Evolutionary conservation across 2,329 filamentous ascomycete genomes (phyloP), one percentile per base, ranked within the genome.

Genomic region (Rosellinia necatrix): DNA sequence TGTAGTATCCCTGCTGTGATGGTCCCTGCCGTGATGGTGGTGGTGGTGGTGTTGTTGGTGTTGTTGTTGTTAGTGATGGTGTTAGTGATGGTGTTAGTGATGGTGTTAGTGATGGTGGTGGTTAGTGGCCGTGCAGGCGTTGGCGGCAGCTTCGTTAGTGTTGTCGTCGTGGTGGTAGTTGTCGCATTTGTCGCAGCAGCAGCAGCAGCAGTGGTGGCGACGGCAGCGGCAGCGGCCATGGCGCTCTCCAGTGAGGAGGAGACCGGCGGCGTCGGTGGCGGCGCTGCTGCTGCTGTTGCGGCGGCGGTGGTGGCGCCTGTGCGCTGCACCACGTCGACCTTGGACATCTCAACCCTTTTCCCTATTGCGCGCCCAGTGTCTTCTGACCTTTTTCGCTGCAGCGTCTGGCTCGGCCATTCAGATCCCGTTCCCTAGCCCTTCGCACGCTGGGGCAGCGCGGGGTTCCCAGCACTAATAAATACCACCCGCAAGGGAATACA

Each of bases 351-450:
- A 61, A 55, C 58, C 61, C 46, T 64, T 64, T 65, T 64, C 47
- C 60, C 55, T 64, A 55, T 62, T 59, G 49, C 60, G 58, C 61
- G 44, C 56, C 61, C 59, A 60, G 62, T 66, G 64, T 71, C 67
- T 65, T 69, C 66, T 69, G 67, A 69, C 66, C 67, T 60, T 52
- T 57, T 47, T 37, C 53, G 47, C 41, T 54, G 49, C 40, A 56
- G 63, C 61, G 59, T 60, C 58, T 68, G 53, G 60, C 63, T 67
- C 68, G 69, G 69, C 69, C 69, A 71, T 70, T 71, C 68, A 71
- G 60, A 70, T 70, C 67, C 66, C 69, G 67, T 66, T 62, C 65
- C 60, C 61, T 53, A 58, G 57, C 61, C 56, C 59, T 63, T 38
- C 42, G 32, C 10, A 44, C 30, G 52, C 50, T 55, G 53, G 62